These are phyloP conservation scores for Chrysosphaeria jannelii DNA, from an alignment of 2,329 filamentous ascomycete species.

Conservation along the genomic window DNA sequence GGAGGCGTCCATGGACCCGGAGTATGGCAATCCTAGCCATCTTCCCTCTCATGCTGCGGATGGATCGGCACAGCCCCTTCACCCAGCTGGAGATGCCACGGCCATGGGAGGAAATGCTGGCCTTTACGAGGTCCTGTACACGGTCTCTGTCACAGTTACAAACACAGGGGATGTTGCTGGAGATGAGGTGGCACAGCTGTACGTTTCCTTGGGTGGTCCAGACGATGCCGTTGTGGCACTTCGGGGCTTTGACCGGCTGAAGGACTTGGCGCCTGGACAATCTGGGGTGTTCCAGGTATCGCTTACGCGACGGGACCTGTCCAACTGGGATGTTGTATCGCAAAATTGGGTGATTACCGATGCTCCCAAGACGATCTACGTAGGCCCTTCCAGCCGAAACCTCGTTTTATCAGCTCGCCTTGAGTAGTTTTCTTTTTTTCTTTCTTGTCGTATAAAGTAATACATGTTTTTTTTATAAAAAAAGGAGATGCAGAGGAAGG, in stretches of 20 bases:
- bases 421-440: constrained; percentile 1
- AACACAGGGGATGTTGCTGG: constrained; percentile 37
- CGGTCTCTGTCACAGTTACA: constrained; percentile 32
- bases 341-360: constrained; percentile 57
- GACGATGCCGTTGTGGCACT: constrained; percentile 36
- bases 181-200: constrained; percentile 48
- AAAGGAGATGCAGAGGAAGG: too few species aligned
- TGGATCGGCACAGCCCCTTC: constrained; percentile 23
- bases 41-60: constrained; percentile 27
- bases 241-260: constrained; percentile 53
- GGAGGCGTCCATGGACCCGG: constrained; percentile 23
- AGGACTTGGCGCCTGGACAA: constrained; percentile 32
- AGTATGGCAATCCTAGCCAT: constrained; percentile 30
- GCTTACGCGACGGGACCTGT: constrained; percentile 52
- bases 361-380: constrained; percentile 20
- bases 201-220: constrained; percentile 53
- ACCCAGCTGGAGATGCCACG: constrained; percentile 15
- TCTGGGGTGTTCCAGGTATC: constrained; percentile 33
- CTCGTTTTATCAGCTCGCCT: constrained; percentile 13
- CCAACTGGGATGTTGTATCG: constrained; percentile 51
- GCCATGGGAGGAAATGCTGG: constrained; percentile 28
- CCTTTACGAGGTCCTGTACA: constrained; percentile 41
- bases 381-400: constrained; percentile 24
- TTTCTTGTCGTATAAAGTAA: too few species aligned
- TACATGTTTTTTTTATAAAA: too few species aligned